phyloP scores from a whole-genome alignment of 1,139 yeast genomes.

The Blastobotrys persicus region DNA sequence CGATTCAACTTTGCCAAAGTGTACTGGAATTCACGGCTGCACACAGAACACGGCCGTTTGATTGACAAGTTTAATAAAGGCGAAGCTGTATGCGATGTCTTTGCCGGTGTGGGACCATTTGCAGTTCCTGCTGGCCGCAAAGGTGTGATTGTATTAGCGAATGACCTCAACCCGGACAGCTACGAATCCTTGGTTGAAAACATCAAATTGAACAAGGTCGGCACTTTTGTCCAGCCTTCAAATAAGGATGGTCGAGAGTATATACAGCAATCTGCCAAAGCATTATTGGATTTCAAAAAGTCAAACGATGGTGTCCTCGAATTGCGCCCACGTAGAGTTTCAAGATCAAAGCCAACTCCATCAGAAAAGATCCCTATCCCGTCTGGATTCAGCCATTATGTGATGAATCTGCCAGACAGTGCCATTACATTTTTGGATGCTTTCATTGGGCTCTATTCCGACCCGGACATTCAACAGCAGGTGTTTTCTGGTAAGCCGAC shows the following conservation, averaged over 20 bases:
- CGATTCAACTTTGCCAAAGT: constrained; percentile 88
- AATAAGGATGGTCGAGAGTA: constrained; percentile 84
- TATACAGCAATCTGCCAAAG: constrained; percentile 57
- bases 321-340: constrained; percentile 20
- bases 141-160: constrained; percentile 76
- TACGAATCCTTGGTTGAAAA: constrained; percentile 67
- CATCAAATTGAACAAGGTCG: constrained; percentile 61
- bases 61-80: constrained; percentile 54
- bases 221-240: constrained; percentile 56
- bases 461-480: constrained; percentile 36
- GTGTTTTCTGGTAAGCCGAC: constrained; percentile 26
- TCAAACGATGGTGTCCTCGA: constrained; percentile 26
- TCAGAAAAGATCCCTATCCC: constrained; percentile 47
- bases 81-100: constrained; percentile 86
- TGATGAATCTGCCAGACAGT: constrained; percentile 94
- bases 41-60: constrained; percentile 88
- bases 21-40: constrained; percentile 95
- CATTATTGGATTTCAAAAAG: constrained; percentile 42
- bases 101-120: constrained; percentile 99
- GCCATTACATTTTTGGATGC: constrained; percentile 84
- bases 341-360: constrained; percentile 28
- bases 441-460: constrained; percentile 65
- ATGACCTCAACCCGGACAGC: constrained; percentile 90
- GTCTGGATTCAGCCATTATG: constrained; percentile 62
- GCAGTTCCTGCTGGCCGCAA: constrained; percentile 94